Conservation (phyloP, 2,329 filamentous ascomycete species). For the Ascochyta rabiei region DNA sequence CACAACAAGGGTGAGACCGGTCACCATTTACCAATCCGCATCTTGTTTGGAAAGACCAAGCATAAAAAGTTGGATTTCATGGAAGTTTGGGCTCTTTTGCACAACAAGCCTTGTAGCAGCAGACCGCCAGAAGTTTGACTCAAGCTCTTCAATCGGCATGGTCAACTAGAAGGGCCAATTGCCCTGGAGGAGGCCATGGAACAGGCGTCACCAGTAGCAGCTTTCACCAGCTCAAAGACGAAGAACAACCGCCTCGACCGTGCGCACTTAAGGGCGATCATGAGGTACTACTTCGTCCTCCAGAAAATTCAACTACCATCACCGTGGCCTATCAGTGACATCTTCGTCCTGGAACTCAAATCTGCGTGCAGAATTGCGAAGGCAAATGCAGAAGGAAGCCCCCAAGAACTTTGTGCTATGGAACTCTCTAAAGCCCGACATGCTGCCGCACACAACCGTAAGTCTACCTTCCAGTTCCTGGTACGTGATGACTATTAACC, state of each 20-base stretch:
- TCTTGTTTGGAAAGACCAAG: neutral
- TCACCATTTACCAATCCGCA: neutral
- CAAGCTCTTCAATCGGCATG: neutral
- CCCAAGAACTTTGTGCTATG: no score
- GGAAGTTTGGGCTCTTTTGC: neutral
- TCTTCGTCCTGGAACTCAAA: no score
- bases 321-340: neutral
- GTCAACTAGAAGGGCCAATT: neutral
- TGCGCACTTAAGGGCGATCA: neutral
- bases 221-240: no score
- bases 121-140: neutral
- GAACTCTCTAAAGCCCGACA: no score
- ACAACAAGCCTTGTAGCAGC: neutral
- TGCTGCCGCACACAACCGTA: neutral
- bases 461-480: no score
- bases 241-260: neutral
- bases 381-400: no score
- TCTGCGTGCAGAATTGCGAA: no score
- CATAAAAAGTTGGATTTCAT: neutral
- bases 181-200: neutral
- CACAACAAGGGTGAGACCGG: neutral
- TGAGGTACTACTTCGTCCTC: constrained; percentile 2
- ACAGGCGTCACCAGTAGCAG: neutral
- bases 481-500: no score
- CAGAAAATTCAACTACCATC: neutral